These are phyloP conservation scores for Alopecurus myosuroides DNA, from an alignment of 176 grass and related monocot genomes.

Conservation along the genomic window DNA sequence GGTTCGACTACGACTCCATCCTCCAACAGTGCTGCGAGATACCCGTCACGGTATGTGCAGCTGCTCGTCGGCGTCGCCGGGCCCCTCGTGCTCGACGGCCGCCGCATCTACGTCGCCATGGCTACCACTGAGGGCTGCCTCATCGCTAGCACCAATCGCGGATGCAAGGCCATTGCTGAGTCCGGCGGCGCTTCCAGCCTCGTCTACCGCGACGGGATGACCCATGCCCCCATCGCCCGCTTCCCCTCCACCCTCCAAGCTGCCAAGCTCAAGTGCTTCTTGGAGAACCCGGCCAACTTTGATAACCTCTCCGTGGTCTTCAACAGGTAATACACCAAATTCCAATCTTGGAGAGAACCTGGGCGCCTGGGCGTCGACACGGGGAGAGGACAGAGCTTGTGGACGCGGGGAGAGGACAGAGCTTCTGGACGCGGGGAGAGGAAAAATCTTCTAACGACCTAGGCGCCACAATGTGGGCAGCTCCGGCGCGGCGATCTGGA, in stretches of 20 bases:
- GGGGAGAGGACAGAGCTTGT: too few relatives aligned
- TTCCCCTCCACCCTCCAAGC: slow-evolving; percentile 44
- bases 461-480: too few relatives aligned
- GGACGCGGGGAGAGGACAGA: too few relatives aligned
- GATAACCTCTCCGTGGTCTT: slow-evolving; percentile 52
- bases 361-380: too few relatives aligned
- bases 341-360: too few relatives aligned
- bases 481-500: too few relatives aligned
- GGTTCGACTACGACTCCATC: slow-evolving; percentile 64
- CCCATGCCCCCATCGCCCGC: background rate
- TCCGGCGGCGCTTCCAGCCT: slow-evolving; percentile 61
- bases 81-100: slow-evolving; percentile 60
- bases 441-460: too few relatives aligned
- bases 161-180: slow-evolving; percentile 70
- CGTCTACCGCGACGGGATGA: slow-evolving; percentile 64
- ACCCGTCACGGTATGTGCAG: slow-evolving; percentile 68
- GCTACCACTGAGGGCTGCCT: slow-evolving; percentile 84
- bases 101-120: slow-evolving; percentile 54
- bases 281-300: slow-evolving; percentile 54
- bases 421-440: too few relatives aligned
- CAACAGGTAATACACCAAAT: slow-evolving; percentile 38
- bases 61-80: slow-evolving; percentile 64
- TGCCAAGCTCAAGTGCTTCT: slow-evolving; percentile 55
- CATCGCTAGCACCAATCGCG: slow-evolving; percentile 71
- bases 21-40: slow-evolving; percentile 82